phyloP scores from a whole-genome alignment of 257 asterid genomes.

The Lycium barbarum region DNA sequence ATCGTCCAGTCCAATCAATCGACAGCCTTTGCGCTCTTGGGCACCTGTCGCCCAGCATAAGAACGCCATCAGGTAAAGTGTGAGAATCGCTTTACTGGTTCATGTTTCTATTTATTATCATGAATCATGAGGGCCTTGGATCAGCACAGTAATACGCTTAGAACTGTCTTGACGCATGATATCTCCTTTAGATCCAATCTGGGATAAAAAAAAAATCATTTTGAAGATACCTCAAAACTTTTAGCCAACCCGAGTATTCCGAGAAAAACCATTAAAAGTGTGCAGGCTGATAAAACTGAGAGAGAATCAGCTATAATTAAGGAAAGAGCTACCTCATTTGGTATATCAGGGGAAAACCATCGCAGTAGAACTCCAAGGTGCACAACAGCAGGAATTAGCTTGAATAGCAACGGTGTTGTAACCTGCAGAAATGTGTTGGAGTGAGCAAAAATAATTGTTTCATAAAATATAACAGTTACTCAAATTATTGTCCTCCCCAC shows the following conservation, averaged over 20 bases:
- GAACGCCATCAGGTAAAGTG: conserved; percentile 59
- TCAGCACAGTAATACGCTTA: conserved; percentile 69
- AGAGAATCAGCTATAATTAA: neutral
- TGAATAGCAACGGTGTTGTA: conserved; percentile 82
- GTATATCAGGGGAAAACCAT: conserved; percentile 73
- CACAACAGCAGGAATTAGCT: conserved; percentile 79
- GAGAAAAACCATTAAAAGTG: conserved; percentile 35
- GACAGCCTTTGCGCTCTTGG: conserved; percentile 66
- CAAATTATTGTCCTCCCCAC: neutral
- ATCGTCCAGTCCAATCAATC: conserved; percentile 43
- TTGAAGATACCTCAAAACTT: conserved; percentile 51
- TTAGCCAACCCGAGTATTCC: conserved; percentile 35
- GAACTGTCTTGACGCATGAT: conserved; percentile 68
- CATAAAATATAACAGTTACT: neutral
- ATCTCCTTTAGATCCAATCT: conserved; percentile 79
- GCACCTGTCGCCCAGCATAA: conserved; percentile 72
- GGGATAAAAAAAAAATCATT: conserved; percentile 58
- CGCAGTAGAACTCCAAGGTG: conserved; percentile 75
- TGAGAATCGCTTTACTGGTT: conserved; percentile 44
- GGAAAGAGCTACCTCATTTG: conserved; percentile 58
- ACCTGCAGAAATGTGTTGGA: conserved; percentile 54
- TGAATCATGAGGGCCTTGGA: conserved; percentile 68
- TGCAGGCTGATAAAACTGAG: conserved; percentile 30
- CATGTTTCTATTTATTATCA: conserved; percentile 53
- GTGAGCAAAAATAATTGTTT: conserved; percentile 32